Percentiles rank a stretch among this genome's conserved stretches.
Evolutionary conservation across 83 land plant species (phyloP).

Genomic region (Larix sibirica): DNA sequence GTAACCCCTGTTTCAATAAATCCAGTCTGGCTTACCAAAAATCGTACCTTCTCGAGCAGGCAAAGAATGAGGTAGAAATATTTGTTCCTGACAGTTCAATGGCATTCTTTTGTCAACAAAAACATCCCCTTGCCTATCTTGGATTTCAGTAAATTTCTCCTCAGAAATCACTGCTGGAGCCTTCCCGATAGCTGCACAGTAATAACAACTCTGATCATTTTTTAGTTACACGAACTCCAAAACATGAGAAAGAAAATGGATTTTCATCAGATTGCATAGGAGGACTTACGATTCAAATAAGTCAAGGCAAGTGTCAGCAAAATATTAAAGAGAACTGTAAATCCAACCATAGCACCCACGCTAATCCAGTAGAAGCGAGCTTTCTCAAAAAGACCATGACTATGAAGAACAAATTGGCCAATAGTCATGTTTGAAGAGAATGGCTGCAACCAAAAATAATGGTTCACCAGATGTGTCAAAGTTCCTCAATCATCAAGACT

Average conservation of each 20-base stretch:
- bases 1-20: background rate
- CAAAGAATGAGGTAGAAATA: background rate
- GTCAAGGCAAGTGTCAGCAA: constrained; percentile 62
- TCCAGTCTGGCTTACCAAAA: background rate
- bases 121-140: constrained; percentile 27
- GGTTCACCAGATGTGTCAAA: background rate
- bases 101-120: background rate
- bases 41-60: constrained; percentile 7
- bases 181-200: constrained; percentile 44
- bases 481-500: background rate
- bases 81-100: constrained; percentile 8
- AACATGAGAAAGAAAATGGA: background rate
- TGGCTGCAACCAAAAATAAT: constrained; percentile 20
- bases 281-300: constrained; percentile 56
- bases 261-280: too few relatives aligned
- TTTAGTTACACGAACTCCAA: background rate
- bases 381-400: constrained; percentile 40
- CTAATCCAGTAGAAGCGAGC: constrained; percentile 72
- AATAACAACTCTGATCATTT: background rate
- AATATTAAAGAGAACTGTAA: constrained; percentile 56
- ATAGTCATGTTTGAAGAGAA: constrained; percentile 36
- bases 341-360: constrained; percentile 60
- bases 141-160: constrained; percentile 44
- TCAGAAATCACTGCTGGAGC: constrained; percentile 55
- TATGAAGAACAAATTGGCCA: constrained; percentile 33